Percentiles rank a stretch among this genome's conserved stretches.
phyloP scores from a whole-genome alignment of 2,329 filamentous ascomycete species.

The Cladophialophora psammophila region DNA sequence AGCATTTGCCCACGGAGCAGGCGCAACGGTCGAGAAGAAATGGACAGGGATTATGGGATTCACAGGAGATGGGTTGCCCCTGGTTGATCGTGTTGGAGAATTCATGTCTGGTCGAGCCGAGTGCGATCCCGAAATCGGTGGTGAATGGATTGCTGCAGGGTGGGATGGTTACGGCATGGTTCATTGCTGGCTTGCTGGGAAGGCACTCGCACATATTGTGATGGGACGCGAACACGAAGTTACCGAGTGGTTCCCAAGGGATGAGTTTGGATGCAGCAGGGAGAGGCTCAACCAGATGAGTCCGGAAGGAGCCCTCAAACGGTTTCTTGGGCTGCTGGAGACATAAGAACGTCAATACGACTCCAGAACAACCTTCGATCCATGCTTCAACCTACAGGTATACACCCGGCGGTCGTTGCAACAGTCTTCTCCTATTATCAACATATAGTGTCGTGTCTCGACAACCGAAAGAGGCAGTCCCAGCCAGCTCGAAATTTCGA shows the following conservation, averaged over 20 bases:
- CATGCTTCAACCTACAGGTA: neutral
- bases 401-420: neutral
- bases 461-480: slow-evolving; percentile 12
- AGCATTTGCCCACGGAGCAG: slow-evolving; percentile 23
- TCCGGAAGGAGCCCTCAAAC: slow-evolving; percentile 25
- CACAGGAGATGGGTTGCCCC: slow-evolving; percentile 43
- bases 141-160: slow-evolving; percentile 45
- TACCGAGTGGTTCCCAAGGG: slow-evolving; percentile 30
- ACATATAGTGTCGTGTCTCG: neutral
- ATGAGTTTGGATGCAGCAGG: slow-evolving; percentile 32
- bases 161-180: slow-evolving; percentile 46
- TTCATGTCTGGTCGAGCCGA: slow-evolving; percentile 31
- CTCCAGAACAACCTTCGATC: neutral
- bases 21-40: slow-evolving; percentile 34
- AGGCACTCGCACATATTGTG: slow-evolving; percentile 41
- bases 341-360: neutral
- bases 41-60: slow-evolving; percentile 47
- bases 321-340: slow-evolving; percentile 26
- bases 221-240: slow-evolving; percentile 31
- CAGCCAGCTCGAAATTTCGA: neutral
- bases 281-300: slow-evolving; percentile 31
- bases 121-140: slow-evolving; percentile 22
- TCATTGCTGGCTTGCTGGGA: slow-evolving; percentile 43
- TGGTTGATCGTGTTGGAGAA: slow-evolving; percentile 40
- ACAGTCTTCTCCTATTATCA: neutral